A percentile compares a stretch with the other conserved stretches of the same genome.
phyloP scores from a whole-genome alignment of 306 rosid species.

The Trifolium pratense region DNA sequence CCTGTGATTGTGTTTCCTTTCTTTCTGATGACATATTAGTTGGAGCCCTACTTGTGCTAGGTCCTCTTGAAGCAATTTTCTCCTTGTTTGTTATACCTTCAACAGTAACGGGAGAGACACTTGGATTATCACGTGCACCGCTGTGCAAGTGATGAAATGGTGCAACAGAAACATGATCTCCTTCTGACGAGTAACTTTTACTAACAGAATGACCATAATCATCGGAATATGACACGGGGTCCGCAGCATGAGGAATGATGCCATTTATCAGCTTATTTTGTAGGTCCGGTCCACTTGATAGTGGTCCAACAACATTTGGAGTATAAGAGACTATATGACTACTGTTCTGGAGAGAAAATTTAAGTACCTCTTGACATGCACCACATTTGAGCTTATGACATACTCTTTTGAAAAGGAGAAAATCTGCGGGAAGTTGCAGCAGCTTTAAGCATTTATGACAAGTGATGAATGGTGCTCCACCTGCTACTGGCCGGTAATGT shows the following conservation, averaged over 20 bases:
- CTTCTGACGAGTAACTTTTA: conserved; percentile 68
- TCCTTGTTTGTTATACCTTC: conserved; percentile 43
- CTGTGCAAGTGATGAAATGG: conserved; percentile 14
- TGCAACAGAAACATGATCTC: conserved; percentile 45
- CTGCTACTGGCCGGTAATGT: conserved; percentile 85
- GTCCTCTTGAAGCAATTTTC: conserved; percentile 45
- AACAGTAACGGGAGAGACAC: conserved; percentile 36
- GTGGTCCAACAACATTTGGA: conserved; percentile 40
- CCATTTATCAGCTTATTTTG: conserved; percentile 36
- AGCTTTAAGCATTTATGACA: conserved; percentile 72
- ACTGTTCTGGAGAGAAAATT: conserved; percentile 65
- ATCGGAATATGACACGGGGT: conserved; percentile 68
- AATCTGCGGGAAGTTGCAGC: conserved; percentile 84
- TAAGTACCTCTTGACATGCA: conserved; percentile 77
- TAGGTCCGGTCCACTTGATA: conserved; percentile 53
- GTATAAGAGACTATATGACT: conserved; percentile 62
- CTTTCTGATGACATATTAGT: conserved; percentile 52
- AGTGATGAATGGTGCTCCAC: conserved; percentile 83
- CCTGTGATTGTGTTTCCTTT: conserved; percentile 31
- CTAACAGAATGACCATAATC: conserved; percentile 56
- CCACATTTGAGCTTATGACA: conserved; percentile 75
- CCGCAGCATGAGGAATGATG: conserved; percentile 45
- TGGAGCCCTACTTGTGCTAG: conserved; percentile 40
- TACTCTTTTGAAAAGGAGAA: conserved; percentile 74
- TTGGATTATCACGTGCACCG: conserved; percentile 35